Conservation (phyloP, 2,329 filamentous ascomycete genomes). For the Gremmenia infestans region DNA sequence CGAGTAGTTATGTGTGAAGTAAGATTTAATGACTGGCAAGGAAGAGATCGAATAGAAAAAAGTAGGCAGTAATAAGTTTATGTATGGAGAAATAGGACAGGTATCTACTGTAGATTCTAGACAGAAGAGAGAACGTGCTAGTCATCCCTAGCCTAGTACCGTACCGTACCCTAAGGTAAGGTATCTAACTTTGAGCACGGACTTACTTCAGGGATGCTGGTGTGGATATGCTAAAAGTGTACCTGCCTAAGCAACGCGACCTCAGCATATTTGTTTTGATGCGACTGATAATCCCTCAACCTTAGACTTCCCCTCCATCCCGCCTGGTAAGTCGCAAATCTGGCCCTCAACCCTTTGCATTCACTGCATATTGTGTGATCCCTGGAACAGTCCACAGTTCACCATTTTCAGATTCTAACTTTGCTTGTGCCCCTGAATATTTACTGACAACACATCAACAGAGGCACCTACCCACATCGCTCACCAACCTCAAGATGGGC, state of each 20-base stretch:
- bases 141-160: too few species aligned
- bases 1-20: too few species aligned
- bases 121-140: not conserved
- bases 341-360: not conserved
- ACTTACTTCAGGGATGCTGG: too few species aligned
- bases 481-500: constrained; percentile 37
- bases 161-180: too few species aligned
- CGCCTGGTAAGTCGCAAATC: not conserved
- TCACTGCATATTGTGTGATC: not conserved
- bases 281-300: not conserved
- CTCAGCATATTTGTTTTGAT: constrained; percentile 4
- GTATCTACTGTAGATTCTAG: not conserved
- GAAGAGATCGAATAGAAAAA: not conserved
- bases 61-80: not conserved
- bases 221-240: too few species aligned
- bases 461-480: constrained; percentile 10
- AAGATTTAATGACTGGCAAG: not conserved
- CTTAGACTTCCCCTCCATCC: not conserved
- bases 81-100: not conserved
- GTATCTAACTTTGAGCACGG: too few species aligned
- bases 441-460: constrained; percentile 15
- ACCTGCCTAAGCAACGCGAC: not conserved
- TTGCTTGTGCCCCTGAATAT: not conserved
- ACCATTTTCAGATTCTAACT: not conserved
- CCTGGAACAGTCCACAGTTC: not conserved